A percentile compares a stretch with the other conserved stretches of the same genome.
Conservation (phyloP, 1,284 basidiomycete species). For the Wallemia mellicola region DNA sequence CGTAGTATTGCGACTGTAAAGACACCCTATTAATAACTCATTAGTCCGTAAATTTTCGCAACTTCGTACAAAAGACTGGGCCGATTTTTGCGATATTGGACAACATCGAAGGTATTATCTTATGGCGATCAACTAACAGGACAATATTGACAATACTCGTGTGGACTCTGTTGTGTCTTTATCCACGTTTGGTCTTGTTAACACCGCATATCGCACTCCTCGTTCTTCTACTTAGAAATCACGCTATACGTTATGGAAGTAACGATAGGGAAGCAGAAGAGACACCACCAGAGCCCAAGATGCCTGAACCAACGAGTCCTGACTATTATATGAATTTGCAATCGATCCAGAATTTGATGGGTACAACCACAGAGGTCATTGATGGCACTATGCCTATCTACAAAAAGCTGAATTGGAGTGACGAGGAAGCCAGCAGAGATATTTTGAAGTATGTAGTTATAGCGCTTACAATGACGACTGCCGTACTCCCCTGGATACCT, state of each 20-base stretch:
- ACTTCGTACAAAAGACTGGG: slow-evolving; percentile 11
- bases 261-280: too few species aligned
- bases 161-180: slow-evolving; percentile 9
- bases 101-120: slow-evolving; percentile 8
- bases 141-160: slow-evolving; percentile 8
- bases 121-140: slow-evolving; percentile 9
- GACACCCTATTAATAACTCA: too few species aligned
- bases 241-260: too few species aligned
- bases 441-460: neutral
- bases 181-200: neutral
- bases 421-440: neutral
- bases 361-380: neutral
- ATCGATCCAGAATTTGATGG: slow-evolving; percentile 1
- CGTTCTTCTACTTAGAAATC: neutral
- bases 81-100: slow-evolving; percentile 10
- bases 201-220: too few species aligned
- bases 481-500: neutral
- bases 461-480: neutral
- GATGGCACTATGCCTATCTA: neutral
- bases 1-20: too few species aligned
- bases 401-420: neutral
- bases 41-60: slow-evolving; percentile 10
- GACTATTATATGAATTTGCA: neutral
- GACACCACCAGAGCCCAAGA: neutral
- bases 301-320: neutral